These are phyloP conservation scores for Barnettozyma salicaria DNA, from an alignment of 805 yeast species.

Conservation along the genomic window DNA sequence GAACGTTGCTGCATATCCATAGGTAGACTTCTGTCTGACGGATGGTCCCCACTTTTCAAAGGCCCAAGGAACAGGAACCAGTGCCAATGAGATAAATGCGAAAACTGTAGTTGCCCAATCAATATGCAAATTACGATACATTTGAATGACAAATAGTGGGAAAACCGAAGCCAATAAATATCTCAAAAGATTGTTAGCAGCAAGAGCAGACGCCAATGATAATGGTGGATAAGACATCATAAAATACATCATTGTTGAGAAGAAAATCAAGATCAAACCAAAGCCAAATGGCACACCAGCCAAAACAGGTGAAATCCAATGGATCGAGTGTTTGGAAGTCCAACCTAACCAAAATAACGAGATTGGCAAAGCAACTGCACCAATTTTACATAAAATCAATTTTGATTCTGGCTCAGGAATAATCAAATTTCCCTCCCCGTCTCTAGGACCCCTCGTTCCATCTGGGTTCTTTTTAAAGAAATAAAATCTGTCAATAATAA, in stretches of 20 bases:
- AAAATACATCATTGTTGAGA: slow-evolving; percentile 63
- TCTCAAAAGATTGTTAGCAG: slow-evolving; percentile 79
- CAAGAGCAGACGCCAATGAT: slow-evolving; percentile 79
- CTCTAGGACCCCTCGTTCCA: slow-evolving; percentile 53
- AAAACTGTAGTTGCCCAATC: slow-evolving; percentile 77
- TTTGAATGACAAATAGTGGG: slow-evolving; percentile 81
- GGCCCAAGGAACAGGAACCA: slow-evolving; percentile 72
- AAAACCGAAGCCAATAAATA: slow-evolving; percentile 71
- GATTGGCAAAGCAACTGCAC: slow-evolving; percentile 60
- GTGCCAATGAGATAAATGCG: slow-evolving; percentile 56
- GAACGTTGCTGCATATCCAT: slow-evolving; percentile 50
- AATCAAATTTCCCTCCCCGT: slow-evolving; percentile 42
- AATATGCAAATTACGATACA: slow-evolving; percentile 64
- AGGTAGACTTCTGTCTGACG: slow-evolving; percentile 51
- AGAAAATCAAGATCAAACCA: slow-evolving; percentile 65
- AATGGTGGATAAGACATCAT: slow-evolving; percentile 68
- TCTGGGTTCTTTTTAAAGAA: slow-evolving; percentile 55
- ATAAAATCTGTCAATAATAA: slow-evolving; percentile 41
- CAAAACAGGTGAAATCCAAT: slow-evolving; percentile 72
- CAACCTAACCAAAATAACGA: slow-evolving; percentile 79
- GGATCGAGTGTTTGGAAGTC: slow-evolving; percentile 55
- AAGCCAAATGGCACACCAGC: slow-evolving; percentile 79
- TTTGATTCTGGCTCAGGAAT: slow-evolving; percentile 57
- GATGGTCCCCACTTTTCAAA: slow-evolving; percentile 53
- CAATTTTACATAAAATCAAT: slow-evolving; percentile 56